Evolutionary conservation across 441 rosid species (phyloP).

Genomic region (Erodium chrysanthum): DNA sequence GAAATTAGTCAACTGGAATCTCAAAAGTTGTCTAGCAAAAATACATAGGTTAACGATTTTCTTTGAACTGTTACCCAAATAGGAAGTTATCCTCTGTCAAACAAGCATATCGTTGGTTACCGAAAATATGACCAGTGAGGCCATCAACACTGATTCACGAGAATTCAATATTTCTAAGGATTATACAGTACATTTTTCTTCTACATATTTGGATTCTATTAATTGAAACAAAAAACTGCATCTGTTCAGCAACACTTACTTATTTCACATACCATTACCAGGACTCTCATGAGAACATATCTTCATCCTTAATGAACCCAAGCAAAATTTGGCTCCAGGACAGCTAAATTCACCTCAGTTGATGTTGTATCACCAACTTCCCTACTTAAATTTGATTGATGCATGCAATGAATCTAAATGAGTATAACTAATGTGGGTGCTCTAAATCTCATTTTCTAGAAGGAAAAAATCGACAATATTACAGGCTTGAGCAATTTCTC

Average conservation of each 20-base stretch:
- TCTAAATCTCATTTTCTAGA: neutral
- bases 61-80: neutral
- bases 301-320: neutral
- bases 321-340: neutral
- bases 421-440: neutral
- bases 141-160: neutral
- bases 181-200: neutral
- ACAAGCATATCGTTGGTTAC: neutral
- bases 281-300: neutral
- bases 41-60: neutral
- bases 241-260: neutral
- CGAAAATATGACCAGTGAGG: neutral
- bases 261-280: neutral
- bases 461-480: neutral
- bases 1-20: neutral
- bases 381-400: no score
- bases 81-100: neutral
- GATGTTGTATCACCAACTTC: no score
- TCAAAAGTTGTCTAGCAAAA: neutral
- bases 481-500: neutral
- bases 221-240: neutral
- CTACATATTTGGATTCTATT: neutral
- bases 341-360: no score
- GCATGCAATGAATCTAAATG: no score
- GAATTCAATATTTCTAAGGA: neutral